These are phyloP conservation scores for Verticillium klebahnii DNA, from an alignment of 2,329 filamentous ascomycete genomes.

Conservation along the genomic window DNA sequence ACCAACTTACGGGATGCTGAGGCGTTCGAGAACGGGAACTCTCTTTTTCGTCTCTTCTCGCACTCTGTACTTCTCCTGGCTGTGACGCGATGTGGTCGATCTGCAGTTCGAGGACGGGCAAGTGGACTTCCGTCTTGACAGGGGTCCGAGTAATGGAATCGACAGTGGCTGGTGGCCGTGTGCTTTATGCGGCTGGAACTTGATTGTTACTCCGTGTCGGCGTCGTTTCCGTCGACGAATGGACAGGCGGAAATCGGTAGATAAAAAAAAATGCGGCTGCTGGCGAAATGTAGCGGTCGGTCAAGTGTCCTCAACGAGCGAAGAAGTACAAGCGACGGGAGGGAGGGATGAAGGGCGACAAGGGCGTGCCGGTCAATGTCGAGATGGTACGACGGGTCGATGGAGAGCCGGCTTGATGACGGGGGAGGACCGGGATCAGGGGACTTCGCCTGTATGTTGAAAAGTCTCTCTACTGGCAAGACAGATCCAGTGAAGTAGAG, in stretches of 20 bases:
- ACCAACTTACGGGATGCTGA: neutral
- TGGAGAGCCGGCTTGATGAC: neutral
- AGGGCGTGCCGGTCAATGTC: neutral
- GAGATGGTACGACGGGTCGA: neutral
- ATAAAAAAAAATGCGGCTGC: too few relatives aligned
- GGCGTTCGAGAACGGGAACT: neutral
- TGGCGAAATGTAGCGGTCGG: too few relatives aligned
- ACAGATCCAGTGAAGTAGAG: neutral
- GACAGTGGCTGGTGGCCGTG: neutral
- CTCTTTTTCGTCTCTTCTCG: neutral
- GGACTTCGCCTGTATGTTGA: neutral
- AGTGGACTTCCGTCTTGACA: neutral
- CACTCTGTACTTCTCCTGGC: neutral
- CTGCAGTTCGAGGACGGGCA: constrained; percentile 1
- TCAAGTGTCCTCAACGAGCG: too few relatives aligned
- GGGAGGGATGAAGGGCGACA: too few relatives aligned
- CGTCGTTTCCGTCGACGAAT: neutral
- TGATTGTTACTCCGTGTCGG: neutral
- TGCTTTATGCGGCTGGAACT: neutral
- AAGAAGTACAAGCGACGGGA: too few relatives aligned
- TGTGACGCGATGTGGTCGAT: neutral
- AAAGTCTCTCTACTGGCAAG: neutral
- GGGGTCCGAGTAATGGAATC: neutral
- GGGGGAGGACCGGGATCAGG: neutral
- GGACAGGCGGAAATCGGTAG: neutral